Conservation (phyloP, 2,329 filamentous ascomycete species). For the Beauveria brongniartii region DNA sequence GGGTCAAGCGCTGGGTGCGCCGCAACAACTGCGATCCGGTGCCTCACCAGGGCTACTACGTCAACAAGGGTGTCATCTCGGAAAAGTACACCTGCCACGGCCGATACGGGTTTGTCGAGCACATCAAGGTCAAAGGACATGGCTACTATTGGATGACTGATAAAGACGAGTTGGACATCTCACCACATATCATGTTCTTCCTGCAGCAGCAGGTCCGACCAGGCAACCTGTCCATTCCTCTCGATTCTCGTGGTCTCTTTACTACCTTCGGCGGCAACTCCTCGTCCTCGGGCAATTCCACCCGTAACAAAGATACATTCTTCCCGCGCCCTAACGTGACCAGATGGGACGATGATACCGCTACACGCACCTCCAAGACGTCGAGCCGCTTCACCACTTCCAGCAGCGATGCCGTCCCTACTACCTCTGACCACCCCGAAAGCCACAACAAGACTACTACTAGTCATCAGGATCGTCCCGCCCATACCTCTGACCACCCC, state of each 20-base stretch:
- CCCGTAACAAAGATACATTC: too few relatives aligned
- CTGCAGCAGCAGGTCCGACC: not conserved
- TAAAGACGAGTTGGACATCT: not conserved
- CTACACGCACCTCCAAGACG: too few relatives aligned
- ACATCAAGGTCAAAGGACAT: not conserved
- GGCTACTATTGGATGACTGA: not conserved
- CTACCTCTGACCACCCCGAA: not conserved
- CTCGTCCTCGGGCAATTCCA: too few relatives aligned
- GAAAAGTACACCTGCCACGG: conserved; percentile 4
- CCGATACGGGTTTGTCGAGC: not conserved
- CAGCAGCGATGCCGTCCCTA: not conserved
- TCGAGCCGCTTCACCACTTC: not conserved
- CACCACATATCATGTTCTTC: not conserved
- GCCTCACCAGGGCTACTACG: not conserved
- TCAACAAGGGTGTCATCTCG: not conserved
- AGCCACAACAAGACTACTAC: not conserved
- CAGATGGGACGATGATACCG: not conserved
- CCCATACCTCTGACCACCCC: not conserved
- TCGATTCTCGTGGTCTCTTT: not conserved
- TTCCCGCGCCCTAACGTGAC: not conserved
- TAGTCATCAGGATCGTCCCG: not conserved
- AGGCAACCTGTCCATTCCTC: not conserved
- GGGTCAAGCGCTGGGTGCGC: not conserved
- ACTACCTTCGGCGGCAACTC: not conserved
- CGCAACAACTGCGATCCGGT: conserved; percentile 8